Conservation (phyloP, 441 rosid species). For the Gossypium gossypioides region DNA sequence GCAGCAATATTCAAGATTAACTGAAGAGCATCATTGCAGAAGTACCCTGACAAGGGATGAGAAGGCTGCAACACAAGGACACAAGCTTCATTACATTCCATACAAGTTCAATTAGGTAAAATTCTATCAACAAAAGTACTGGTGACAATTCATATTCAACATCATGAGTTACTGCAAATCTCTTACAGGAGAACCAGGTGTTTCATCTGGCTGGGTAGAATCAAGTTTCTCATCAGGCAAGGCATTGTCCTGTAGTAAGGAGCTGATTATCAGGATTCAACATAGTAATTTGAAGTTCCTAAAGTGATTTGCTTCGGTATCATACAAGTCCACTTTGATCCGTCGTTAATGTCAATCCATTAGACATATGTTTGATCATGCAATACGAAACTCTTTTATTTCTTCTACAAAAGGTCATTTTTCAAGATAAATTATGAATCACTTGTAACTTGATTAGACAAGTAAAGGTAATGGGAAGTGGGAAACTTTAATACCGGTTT, state of each 20-base stretch:
- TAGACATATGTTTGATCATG: not conserved
- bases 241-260: not conserved
- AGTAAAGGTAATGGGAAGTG: not conserved
- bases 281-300: not conserved
- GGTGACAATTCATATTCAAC: not conserved
- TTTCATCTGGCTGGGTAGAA: not conserved
- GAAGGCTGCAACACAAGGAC: not conserved
- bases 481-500: not conserved
- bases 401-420: not conserved
- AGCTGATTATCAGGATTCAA: not conserved
- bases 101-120: not conserved
- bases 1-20: not conserved
- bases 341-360: not conserved
- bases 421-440: not conserved
- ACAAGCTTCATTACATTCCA: not conserved
- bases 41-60: too few relatives aligned
- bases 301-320: not conserved
- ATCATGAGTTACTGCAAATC: not conserved
- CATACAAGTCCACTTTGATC: not conserved
- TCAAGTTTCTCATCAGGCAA: not conserved
- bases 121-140: not conserved
- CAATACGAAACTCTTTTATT: not conserved
- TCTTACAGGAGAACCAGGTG: not conserved
- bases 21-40: not conserved
- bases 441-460: not conserved